A percentile compares a stretch with the other conserved stretches of the same genome.
phyloP scores from a whole-genome alignment of 2,329 filamentous ascomycete genomes.

The Xylariaceae sp. region DNA sequence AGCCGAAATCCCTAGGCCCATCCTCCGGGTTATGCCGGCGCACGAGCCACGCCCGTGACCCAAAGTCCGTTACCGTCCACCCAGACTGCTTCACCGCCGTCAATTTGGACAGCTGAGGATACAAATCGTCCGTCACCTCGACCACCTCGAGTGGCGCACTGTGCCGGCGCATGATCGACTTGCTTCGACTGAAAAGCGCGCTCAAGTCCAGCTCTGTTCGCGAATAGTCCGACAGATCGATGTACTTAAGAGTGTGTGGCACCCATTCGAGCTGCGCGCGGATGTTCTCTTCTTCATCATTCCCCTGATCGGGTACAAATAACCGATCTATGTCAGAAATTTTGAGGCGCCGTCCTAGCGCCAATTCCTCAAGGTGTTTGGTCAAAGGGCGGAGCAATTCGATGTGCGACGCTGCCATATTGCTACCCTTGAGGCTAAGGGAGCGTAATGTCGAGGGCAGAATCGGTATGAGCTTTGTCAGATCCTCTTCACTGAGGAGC shows the following conservation, averaged over 20 bases:
- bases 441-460: constrained; percentile 67
- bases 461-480: constrained; percentile 59
- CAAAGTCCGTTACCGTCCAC: constrained; percentile 69
- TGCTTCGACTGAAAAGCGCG: constrained; percentile 46
- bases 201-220: constrained; percentile 57
- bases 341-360: constrained; percentile 64
- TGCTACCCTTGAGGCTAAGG: constrained; percentile 71
- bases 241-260: constrained; percentile 63
- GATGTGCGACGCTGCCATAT: constrained; percentile 62
- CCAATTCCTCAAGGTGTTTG: constrained; percentile 72
- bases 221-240: constrained; percentile 71
- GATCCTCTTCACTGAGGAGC: constrained; percentile 61
- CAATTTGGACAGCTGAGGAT: constrained; percentile 59
- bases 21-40: constrained; percentile 30
- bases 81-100: constrained; percentile 57
- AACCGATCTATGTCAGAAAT: constrained; percentile 61
- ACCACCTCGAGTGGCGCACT: constrained; percentile 71
- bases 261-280: constrained; percentile 40
- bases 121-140: constrained; percentile 67
- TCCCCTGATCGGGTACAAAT: constrained; percentile 48
- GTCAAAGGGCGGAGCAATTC: constrained; percentile 59
- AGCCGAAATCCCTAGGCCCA: constrained; percentile 48
- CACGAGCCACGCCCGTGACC: constrained; percentile 64
- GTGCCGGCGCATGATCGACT: constrained; percentile 52
- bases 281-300: constrained; percentile 20